Evolutionary conservation across 1,139 yeast genomes (phyloP).

Genomic region (Candida albicans): DNA sequence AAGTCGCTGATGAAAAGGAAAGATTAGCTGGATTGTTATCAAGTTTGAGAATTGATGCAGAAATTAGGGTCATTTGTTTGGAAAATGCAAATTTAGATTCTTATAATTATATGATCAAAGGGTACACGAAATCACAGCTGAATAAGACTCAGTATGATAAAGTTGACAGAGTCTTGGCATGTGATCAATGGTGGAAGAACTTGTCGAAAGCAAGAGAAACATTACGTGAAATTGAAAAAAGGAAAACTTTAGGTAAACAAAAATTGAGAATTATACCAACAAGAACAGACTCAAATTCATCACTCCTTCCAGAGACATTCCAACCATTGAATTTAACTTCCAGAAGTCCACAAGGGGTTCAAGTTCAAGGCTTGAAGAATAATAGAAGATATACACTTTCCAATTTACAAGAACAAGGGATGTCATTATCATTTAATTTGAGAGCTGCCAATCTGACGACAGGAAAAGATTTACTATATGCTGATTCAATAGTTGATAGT

Average conservation of each 20-base stretch:
- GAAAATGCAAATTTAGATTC: conserved; percentile 57
- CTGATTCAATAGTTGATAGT: conserved; percentile 24
- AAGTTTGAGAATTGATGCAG: conserved; percentile 81
- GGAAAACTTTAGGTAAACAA: conserved; percentile 18
- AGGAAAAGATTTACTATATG: conserved; percentile 28
- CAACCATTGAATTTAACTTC: conserved; percentile 29
- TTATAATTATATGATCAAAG: conserved; percentile 78
- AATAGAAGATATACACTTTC: conserved; percentile 53
- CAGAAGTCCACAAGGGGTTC: conserved; percentile 15
- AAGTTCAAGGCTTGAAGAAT: conserved; percentile 21
- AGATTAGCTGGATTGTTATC: conserved; percentile 64
- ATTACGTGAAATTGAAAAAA: conserved; percentile 35
- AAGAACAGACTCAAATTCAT: conserved; percentile 10
- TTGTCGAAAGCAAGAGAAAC: conserved; percentile 56
- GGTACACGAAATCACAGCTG: conserved; percentile 37
- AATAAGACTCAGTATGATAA: conserved; percentile 30
- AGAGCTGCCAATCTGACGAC: conserved; percentile 39
- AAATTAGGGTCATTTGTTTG: conserved; percentile 68
- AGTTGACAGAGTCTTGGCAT: conserved; percentile 32
- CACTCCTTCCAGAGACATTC: conserved; percentile 15
- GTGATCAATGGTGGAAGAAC: conserved; percentile 67
- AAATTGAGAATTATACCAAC: conserved; percentile 9
- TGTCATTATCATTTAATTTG: conserved; percentile 65
- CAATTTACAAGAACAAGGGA: conserved; percentile 68
- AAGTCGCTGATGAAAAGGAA: conserved; percentile 65